Conservation (phyloP, 2,329 filamentous ascomycete genomes). For the Trichothecium sympodiale region DNA sequence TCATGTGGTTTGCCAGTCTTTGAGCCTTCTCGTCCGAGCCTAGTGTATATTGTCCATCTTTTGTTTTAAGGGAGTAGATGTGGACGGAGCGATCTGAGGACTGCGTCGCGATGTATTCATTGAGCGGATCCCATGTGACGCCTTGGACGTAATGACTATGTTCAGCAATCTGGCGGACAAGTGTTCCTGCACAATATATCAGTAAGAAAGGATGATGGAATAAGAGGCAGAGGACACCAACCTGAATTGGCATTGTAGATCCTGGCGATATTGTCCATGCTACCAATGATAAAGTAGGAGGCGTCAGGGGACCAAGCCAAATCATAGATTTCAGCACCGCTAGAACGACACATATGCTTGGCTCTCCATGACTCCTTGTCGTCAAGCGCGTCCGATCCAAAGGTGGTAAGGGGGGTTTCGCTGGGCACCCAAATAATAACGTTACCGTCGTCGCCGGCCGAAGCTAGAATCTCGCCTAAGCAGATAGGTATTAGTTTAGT, state of each 20-base stretch:
- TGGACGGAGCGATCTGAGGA: slow-evolving; percentile 97
- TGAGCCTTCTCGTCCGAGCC: slow-evolving; percentile 55
- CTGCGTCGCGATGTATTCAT: slow-evolving; percentile 96
- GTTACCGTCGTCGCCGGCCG: slow-evolving; percentile 94
- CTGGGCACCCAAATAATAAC: slow-evolving; percentile 92
- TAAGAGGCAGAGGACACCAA: slow-evolving; percentile 26
- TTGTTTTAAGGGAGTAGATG: slow-evolving; percentile 91
- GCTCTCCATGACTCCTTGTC: slow-evolving; percentile 96
- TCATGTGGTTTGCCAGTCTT: slow-evolving; percentile 66
- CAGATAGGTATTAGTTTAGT: slow-evolving; percentile 2
- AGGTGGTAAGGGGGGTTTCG: slow-evolving; percentile 55
- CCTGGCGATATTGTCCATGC: slow-evolving; percentile 96
- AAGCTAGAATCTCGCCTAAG: slow-evolving; percentile 81
- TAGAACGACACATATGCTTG: slow-evolving; percentile 95
- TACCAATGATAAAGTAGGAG: slow-evolving; percentile 91
- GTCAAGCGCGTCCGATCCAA: slow-evolving; percentile 77
- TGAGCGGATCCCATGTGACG: slow-evolving; percentile 94
- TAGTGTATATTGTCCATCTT: slow-evolving; percentile 89
- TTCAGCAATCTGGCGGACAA: slow-evolving; percentile 89
- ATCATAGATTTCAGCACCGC: slow-evolving; percentile 94
- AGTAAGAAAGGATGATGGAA: slow-evolving; percentile 1
- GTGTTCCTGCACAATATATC: slow-evolving; percentile 28
- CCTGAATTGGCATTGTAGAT: slow-evolving; percentile 93
- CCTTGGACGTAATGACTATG: slow-evolving; percentile 98
- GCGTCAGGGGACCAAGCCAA: slow-evolving; percentile 98